Percentiles rank a stretch among this genome's conserved stretches.
phyloP scores from a whole-genome alignment of 305 asterid species.

The Rubia balearica region DNA sequence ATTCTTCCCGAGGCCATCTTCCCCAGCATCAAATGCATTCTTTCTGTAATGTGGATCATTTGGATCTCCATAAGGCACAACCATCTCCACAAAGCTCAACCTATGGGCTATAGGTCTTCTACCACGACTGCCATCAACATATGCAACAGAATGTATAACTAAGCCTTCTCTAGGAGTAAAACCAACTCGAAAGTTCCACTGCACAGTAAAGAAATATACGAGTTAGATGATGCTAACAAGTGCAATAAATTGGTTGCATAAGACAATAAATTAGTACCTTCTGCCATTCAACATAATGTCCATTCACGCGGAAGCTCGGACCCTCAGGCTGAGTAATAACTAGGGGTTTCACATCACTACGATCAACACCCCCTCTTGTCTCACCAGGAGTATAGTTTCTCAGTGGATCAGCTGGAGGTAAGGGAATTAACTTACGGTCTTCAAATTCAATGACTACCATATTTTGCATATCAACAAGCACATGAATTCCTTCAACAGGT shows the following conservation, averaged over 20 bases:
- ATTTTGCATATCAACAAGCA: conserved; percentile 89
- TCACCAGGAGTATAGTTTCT: conserved; percentile 92
- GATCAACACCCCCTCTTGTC: conserved; percentile 92
- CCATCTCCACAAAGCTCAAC: conserved; percentile 98
- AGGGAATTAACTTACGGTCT: conserved; percentile 87
- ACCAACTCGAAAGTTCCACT: conserved; percentile 97
- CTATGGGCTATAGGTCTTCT: conserved; percentile 92
- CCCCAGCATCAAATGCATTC: conserved; percentile 98
- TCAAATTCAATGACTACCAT: conserved; percentile 89
- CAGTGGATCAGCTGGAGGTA: conserved; percentile 93
- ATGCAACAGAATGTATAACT: conserved; percentile 92
- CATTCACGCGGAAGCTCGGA: conserved; percentile 85
- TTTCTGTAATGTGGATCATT: conserved; percentile 96
- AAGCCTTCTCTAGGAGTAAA: conserved; percentile 96
- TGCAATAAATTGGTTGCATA: background rate
- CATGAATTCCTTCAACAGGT: conserved; percentile 93
- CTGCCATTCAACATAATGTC: conserved; percentile 91
- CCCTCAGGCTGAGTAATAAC: conserved; percentile 90
- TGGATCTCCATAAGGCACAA: conserved; percentile 97
- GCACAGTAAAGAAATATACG: conserved; percentile 17
- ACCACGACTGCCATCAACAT: conserved; percentile 92
- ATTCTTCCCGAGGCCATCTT: conserved; percentile 95
- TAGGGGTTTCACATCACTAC: conserved; percentile 90
- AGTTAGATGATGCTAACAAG: background rate
- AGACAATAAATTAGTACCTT: conserved; percentile 38